Evolutionary conservation across 805 yeast species (phyloP), one percentile per base, ranked within the genome.

Genomic region (Ogataea dorogensis): DNA sequence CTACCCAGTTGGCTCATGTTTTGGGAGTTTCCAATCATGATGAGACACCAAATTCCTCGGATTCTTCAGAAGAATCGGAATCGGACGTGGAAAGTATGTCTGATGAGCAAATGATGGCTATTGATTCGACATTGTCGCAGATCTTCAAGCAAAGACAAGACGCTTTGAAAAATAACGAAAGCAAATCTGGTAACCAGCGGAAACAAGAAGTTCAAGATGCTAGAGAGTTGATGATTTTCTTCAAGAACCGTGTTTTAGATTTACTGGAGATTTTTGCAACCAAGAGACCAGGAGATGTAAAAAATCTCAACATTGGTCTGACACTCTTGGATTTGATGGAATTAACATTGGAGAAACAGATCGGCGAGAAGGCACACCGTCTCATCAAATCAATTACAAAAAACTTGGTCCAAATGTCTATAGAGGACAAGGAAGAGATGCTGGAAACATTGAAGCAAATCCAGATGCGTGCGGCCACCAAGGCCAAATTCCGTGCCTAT

Each of bases 21-120:
- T 61, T 84, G 27, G 82, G 85, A n/a, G 67, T 83, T 25, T 32
- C 43, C 5, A 22, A 40, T 9, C 24, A n/a, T 15, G 43, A 42
- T 16, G 67, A 65, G 5, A 36, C 30, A 6, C 23, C 31, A 4
- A 32, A 29, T 17, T 15, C 21, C 7, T 67, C 63, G 10, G 73
- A 68, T 8, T 56, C 57, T 6, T 79, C 73, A 24, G 75, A 67
- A 13, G 79, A 70, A 4, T 75, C 69, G 18, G 80, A 73, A 18
- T 72, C 75, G 5, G 80, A 75, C 17, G 85, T 80, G 33, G 95
- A 85, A 47, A 79, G 91, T 0, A 86, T 88, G 94, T 95, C 89
- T 42, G 97, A 89, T 59, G 96, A 89, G 51, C 88, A 88, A 57
- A 91, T 91, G 98, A 79, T 88, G 81, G 94, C 89, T 14, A 74